phyloP scores from a whole-genome alignment of 2,329 filamentous ascomycete genomes.

The Mycosphaerella sp. region DNA sequence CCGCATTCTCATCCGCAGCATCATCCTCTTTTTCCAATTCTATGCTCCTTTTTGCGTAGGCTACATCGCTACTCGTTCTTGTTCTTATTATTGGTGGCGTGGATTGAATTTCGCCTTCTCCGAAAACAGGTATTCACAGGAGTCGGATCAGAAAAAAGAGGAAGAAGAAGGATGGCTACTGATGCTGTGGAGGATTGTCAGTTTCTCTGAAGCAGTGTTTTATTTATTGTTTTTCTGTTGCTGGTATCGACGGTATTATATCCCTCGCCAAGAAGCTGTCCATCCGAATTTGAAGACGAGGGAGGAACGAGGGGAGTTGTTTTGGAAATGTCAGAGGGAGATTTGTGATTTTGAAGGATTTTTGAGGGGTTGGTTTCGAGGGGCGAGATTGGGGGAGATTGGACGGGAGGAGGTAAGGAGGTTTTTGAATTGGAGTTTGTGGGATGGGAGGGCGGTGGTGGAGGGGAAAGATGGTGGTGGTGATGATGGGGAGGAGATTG shows the following conservation, averaged over 20 bases:
- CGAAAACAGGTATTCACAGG: too few relatives aligned
- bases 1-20: constrained; percentile 20
- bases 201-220: constrained; percentile 49
- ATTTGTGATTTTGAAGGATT: constrained; percentile 53
- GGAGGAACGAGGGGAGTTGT: constrained; percentile 50
- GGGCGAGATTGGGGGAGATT: constrained; percentile 52
- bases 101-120: too few relatives aligned
- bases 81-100: too few relatives aligned
- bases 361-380: constrained; percentile 61
- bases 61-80: too few relatives aligned
- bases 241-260: constrained; percentile 46
- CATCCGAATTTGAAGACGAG: constrained; percentile 46
- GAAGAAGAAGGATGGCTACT: constrained; percentile 18
- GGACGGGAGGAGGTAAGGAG: constrained; percentile 61
- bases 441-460: constrained; percentile 56
- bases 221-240: constrained; percentile 52
- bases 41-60: constrained; percentile 22
- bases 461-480: constrained; percentile 42
- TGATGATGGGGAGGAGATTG: constrained; percentile 43
- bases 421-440: constrained; percentile 63
- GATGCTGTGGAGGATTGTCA: constrained; percentile 45
- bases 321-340: constrained; percentile 51
- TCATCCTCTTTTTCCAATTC: constrained; percentile 19
- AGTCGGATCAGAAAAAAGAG: too few relatives aligned
- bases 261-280: constrained; percentile 48